These are phyloP conservation scores for Trichosporon inkin DNA, from an alignment of 1,284 basidiomycete species.

Conservation along the genomic window DNA sequence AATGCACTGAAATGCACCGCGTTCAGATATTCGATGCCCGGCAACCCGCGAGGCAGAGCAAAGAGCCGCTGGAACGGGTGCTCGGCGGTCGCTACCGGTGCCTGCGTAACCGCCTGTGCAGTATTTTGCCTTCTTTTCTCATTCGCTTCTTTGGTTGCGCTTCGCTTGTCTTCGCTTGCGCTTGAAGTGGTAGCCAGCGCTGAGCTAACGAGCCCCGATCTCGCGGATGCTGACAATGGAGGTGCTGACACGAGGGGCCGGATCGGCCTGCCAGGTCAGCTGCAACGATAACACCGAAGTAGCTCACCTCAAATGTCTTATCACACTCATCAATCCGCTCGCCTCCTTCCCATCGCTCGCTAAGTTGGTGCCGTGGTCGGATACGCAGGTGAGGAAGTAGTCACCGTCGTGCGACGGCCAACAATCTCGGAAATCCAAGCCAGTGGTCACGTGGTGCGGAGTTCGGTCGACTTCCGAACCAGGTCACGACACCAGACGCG, in stretches of 20 bases:
- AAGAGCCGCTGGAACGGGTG: not conserved
- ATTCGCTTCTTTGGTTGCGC: not conserved
- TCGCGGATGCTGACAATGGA: not conserved
- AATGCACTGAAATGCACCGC: not conserved
- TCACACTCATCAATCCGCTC: constrained; percentile 2
- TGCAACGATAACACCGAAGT: no score
- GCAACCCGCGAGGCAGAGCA: not conserved
- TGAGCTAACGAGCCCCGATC: not conserved
- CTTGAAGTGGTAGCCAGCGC: not conserved
- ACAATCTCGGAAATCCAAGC: not conserved
- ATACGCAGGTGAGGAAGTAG: not conserved
- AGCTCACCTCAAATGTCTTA: constrained; percentile 8
- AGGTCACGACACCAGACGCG: not conserved
- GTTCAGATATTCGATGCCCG: not conserved
- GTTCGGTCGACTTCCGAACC: not conserved
- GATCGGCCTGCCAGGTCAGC: not conserved
- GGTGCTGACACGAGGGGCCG: not conserved
- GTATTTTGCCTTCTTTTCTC: not conserved
- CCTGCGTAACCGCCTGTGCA: not conserved
- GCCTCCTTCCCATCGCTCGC: constrained; percentile 1
- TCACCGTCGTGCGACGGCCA: not conserved
- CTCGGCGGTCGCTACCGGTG: not conserved
- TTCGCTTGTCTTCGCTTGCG: not conserved
- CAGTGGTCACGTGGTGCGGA: not conserved
- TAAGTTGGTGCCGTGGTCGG: not conserved